These are phyloP conservation scores for Leccinellum luteum DNA, from an alignment of 768 basidiomycete genomes.

Conservation along the genomic window DNA sequence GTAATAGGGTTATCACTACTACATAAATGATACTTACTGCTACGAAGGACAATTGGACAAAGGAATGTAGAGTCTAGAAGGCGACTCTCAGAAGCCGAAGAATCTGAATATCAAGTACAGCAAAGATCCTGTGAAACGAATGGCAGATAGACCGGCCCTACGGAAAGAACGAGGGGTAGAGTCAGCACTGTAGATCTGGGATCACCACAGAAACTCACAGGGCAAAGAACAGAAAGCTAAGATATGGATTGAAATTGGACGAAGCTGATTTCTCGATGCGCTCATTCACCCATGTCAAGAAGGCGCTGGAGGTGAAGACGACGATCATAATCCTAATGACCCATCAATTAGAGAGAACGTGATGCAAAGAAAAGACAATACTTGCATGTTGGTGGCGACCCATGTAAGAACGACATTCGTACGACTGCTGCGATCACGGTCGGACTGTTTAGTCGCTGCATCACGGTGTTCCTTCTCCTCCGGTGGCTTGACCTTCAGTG, in stretches of 20 bases:
- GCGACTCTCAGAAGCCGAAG: constrained; percentile 39
- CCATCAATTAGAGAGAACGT: background rate
- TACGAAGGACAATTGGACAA: constrained; percentile 7
- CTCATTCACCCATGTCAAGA: constrained; percentile 65
- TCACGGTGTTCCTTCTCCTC: constrained; percentile 80
- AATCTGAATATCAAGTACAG: constrained; percentile 78
- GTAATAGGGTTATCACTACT: constrained; percentile 6
- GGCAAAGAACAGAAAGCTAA: constrained; percentile 74
- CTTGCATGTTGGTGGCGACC: constrained; percentile 83
- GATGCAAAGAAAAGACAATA: constrained; percentile 12
- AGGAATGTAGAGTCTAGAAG: background rate
- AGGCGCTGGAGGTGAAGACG: constrained; percentile 73
- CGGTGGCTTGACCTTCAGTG: constrained; percentile 66
- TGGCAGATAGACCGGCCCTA: constrained; percentile 75
- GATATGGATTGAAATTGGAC: constrained; percentile 83
- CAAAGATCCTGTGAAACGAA: constrained; percentile 78
- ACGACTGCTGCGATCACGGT: constrained; percentile 79
- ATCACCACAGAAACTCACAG: constrained; percentile 37
- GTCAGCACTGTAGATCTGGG: constrained; percentile 1
- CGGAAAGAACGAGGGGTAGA: background rate
- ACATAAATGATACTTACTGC: constrained; percentile 1
- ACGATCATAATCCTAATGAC: constrained; percentile 60
- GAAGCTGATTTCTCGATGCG: constrained; percentile 51
- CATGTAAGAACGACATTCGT: constrained; percentile 83
- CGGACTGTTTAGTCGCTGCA: constrained; percentile 84